A percentile compares a stretch with the other conserved stretches of the same genome.
Conservation (phyloP, 495 filamentous ascomycete genomes). For the Penicillium simplicissimum region DNA sequence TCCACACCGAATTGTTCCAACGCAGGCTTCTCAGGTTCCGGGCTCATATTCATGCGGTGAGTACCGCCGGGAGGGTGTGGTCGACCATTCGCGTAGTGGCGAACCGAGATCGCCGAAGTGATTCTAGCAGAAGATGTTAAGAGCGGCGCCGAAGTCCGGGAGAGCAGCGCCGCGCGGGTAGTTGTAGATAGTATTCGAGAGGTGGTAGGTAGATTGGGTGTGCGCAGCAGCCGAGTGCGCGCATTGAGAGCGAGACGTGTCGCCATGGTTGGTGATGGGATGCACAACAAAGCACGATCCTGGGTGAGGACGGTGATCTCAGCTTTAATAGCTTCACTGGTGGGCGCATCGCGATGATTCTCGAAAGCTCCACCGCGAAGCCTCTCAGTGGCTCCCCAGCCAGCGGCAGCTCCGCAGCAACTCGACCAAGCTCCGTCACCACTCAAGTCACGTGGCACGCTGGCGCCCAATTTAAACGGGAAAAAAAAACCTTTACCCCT, state of each 20-base stretch:
- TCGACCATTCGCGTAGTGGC: conserved; percentile 73
- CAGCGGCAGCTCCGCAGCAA: conserved; percentile 19
- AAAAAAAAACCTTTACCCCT: conserved; percentile 45
- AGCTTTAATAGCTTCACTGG: conserved; percentile 23
- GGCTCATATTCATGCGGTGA: conserved; percentile 87
- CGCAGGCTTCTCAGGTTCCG: conserved; percentile 76
- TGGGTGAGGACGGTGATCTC: not conserved
- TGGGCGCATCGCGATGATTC: conserved; percentile 40
- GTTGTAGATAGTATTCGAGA: conserved; percentile 25
- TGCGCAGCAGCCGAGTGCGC: conserved; percentile 35
- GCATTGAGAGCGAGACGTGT: conserved; percentile 36
- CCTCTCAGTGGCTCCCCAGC: conserved; percentile 38
- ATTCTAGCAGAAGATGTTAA: conserved; percentile 14
- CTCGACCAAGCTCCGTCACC: conserved; percentile 37
- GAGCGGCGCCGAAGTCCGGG: conserved; percentile 20
- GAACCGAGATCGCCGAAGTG: conserved; percentile 19
- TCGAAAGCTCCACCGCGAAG: conserved; percentile 44
- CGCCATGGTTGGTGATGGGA: conserved; percentile 30
- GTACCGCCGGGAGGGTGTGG: conserved; percentile 89
- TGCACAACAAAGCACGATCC: not conserved
- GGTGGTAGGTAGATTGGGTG: conserved; percentile 21
- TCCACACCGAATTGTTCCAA: conserved; percentile 90
- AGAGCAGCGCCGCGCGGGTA: conserved; percentile 24
- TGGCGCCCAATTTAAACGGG: conserved; percentile 30
- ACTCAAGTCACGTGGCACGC: conserved; percentile 34